A percentile compares a stretch with the other conserved stretches of the same genome.
phyloP scores from a whole-genome alignment of 345 rosid species.

The Heritiera littoralis region DNA sequence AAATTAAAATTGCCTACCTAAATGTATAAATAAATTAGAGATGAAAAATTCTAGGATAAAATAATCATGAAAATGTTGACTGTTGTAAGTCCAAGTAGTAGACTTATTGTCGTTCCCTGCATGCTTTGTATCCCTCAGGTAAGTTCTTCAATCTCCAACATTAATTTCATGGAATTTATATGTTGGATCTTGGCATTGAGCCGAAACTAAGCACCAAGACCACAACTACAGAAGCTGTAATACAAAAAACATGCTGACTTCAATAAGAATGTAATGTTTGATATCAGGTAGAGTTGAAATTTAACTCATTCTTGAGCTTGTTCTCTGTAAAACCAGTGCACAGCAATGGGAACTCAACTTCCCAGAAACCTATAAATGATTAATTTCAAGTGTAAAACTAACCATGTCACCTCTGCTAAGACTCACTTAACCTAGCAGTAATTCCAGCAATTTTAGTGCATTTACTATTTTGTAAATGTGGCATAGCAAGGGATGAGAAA shows the following conservation, averaged over 20 bases:
- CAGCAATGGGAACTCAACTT: background rate
- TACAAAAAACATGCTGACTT: background rate
- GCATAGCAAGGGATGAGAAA: background rate
- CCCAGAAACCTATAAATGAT: background rate
- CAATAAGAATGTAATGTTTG: background rate
- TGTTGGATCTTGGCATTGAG: background rate
- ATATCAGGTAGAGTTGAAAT: background rate
- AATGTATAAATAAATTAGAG: background rate
- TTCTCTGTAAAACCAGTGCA: slow-evolving; percentile 2
- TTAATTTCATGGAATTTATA: too few relatives aligned
- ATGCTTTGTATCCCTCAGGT: too few relatives aligned
- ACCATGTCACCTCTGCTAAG: background rate
- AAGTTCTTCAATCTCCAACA: too few relatives aligned
- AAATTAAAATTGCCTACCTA: background rate
- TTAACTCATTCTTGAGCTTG: background rate
- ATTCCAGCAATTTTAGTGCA: background rate
- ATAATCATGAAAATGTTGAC: background rate
- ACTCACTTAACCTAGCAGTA: background rate
- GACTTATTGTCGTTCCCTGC: too few relatives aligned
- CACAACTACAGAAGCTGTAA: slow-evolving; percentile 13
- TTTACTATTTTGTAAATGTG: too few relatives aligned
- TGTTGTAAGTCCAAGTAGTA: too few relatives aligned
- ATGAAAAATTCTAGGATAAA: background rate
- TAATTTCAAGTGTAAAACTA: background rate
- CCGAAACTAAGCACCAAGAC: slow-evolving; percentile 3